Evolutionary conservation across 2,329 filamentous ascomycete species (phyloP).

Genomic region (Furcasterigmium sp.): DNA sequence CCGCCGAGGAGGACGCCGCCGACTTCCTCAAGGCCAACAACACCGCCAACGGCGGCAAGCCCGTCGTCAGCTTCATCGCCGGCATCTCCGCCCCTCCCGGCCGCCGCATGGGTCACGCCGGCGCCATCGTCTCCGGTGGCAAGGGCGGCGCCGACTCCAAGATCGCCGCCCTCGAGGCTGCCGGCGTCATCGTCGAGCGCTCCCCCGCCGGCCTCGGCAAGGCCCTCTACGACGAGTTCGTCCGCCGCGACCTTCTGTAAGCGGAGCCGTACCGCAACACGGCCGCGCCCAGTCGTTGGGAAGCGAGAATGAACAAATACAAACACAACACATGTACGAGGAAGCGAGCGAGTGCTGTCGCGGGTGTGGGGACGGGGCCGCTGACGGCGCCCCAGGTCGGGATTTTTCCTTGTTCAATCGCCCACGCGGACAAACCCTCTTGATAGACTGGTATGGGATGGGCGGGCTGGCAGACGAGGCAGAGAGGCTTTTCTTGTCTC

Average conservation of each 20-base stretch:
- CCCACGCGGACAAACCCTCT: not conserved
- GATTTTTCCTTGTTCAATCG: not conserved
- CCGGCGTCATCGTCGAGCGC: slow-evolving; percentile 93
- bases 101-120: slow-evolving; percentile 96
- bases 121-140: slow-evolving; percentile 94
- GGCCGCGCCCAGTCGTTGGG: too few species aligned
- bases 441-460: not conserved
- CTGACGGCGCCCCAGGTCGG: not conserved
- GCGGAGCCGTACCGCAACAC: too few species aligned
- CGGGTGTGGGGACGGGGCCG: not conserved
- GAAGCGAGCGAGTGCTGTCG: too few species aligned
- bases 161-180: slow-evolving; percentile 88
- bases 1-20: slow-evolving; percentile 95
- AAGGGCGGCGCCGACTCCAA: slow-evolving; percentile 98
- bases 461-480: not conserved
- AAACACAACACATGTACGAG: not conserved
- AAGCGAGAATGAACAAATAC: not conserved
- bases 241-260: slow-evolving; percentile 92
- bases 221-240: slow-evolving; percentile 90
- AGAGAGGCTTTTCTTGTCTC: not conserved
- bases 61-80: slow-evolving; percentile 95
- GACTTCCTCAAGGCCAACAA: slow-evolving; percentile 94
- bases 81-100: slow-evolving; percentile 96
- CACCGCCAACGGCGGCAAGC: slow-evolving; percentile 78
- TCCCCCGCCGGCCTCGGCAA: slow-evolving; percentile 90